phyloP scores from a whole-genome alignment of 805 yeast species.

The Candida piceae region DNA sequence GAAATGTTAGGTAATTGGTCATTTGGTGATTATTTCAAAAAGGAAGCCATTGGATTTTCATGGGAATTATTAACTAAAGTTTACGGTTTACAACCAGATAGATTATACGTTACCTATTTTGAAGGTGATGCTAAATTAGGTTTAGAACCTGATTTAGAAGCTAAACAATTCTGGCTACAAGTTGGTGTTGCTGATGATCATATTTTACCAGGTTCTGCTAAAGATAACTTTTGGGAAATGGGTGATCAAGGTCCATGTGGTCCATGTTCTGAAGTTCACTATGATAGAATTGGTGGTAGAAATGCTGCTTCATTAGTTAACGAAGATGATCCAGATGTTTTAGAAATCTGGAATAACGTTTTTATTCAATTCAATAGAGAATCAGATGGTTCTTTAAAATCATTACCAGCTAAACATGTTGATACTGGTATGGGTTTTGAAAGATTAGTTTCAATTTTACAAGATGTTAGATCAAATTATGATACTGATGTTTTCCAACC shows the following conservation, averaged over 20 bases:
- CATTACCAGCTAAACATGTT: slow-evolving; percentile 90
- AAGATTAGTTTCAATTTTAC: slow-evolving; percentile 91
- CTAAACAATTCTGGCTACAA: slow-evolving; percentile 77
- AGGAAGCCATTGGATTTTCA: slow-evolving; percentile 82
- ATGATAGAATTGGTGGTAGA: slow-evolving; percentile 97
- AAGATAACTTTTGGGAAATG: slow-evolving; percentile 99
- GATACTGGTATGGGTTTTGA: slow-evolving; percentile 99
- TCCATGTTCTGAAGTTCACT: slow-evolving; percentile 97
- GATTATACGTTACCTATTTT: slow-evolving; percentile 92
- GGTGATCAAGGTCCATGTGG: slow-evolving; percentile 99
- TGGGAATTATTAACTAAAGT: slow-evolving; percentile 90
- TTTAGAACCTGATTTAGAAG: slow-evolving; percentile 89
- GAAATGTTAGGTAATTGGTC: slow-evolving; percentile 99
- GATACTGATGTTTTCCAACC: slow-evolving; percentile 97
- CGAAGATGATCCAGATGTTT: slow-evolving; percentile 95
- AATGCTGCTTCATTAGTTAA: slow-evolving; percentile 89
- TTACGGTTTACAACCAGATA: slow-evolving; percentile 70
- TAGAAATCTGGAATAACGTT: slow-evolving; percentile 97
- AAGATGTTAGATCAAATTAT: slow-evolving; percentile 86
- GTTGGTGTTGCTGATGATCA: slow-evolving; percentile 91
- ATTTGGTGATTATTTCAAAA: slow-evolving; percentile 96
- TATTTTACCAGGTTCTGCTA: slow-evolving; percentile 83
- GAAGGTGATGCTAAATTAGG: slow-evolving; percentile 87
- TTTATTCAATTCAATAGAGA: slow-evolving; percentile 97
- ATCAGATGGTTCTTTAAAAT: slow-evolving; percentile 68